Base-by-base conservation (phyloP, 2,329 filamentous ascomycete genomes). In the Leptographium lundbergii region DNA sequence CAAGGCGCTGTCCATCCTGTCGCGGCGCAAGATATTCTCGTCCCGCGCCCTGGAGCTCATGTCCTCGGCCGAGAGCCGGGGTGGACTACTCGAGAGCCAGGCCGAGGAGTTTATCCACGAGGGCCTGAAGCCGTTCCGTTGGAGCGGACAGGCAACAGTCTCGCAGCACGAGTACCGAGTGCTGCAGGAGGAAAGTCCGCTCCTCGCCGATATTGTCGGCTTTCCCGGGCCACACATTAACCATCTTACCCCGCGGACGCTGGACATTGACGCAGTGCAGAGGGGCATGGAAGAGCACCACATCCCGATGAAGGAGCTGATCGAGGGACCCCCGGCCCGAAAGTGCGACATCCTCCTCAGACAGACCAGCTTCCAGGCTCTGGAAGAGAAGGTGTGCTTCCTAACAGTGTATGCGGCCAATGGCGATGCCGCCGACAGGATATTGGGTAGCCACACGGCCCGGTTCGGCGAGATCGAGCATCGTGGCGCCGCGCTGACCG, bases 401-500 rank as follows among this genome's bases (percentile, higher is more conserved):
- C 13, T n/a, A 7, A 13, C 11, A 5, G 47, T 9, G 6, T 19
- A 47, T 47, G 11, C 7, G 19, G 42, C 19, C 42, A 47, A 50
- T 24, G 45, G 19, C 63, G 60, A 0, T 19, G 32, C 47, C 27
- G 52, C 50, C 5, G 48, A 50, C 22, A 29, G 22, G 11, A 6
- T 17, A 1, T 13, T 66, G 2, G 74, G 74, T 1, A 72, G 68
- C 0, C 78, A 81, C 57, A 76, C 70, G 6, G 77, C 78, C 0
- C 69, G 78, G 0, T 81, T 80, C 39, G 78, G 78, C 0, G 78
- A 81, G 74, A 36, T 81, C 9, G 78, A 81, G 63, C 74, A 81
- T 63, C 71, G 78, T 2, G 78, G 78, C 0, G 75, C 73, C 4
- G 77, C 78, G 0, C 67, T 81, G 9, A 81, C 78, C 0, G 67